Conservation (phyloP, 805 yeast species). For the Monosporozyma aerobia region DNA sequence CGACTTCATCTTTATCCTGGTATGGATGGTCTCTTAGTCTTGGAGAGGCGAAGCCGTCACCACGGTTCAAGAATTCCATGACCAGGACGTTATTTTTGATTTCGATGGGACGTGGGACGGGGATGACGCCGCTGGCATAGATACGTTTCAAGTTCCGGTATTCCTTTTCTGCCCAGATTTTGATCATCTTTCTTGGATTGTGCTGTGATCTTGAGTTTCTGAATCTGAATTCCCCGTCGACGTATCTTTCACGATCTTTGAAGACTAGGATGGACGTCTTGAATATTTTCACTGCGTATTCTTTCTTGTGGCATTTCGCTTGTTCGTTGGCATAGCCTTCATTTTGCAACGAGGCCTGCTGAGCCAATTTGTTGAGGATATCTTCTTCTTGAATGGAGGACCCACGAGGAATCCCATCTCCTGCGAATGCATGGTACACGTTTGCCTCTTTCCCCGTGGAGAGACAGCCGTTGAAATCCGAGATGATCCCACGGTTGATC, state of each 20-base stretch:
- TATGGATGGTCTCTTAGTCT: constrained; percentile 77
- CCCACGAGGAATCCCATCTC: constrained; percentile 5
- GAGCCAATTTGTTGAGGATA: constrained; percentile 1
- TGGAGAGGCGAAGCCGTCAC: constrained; percentile 82
- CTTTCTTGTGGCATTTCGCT: constrained; percentile 29
- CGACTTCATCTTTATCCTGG: constrained; percentile 54
- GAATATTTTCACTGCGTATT: constrained; percentile 84
- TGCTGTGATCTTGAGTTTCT: constrained; percentile 76
- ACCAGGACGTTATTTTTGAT: constrained; percentile 83
- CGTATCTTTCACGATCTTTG: constrained; percentile 92
- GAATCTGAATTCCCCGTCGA: constrained; percentile 91
- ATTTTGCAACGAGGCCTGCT: not conserved
- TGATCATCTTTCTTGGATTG: constrained; percentile 95
- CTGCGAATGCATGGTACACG: constrained; percentile 72
- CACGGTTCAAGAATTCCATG: constrained; percentile 82
- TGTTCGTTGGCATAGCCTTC: not conserved
- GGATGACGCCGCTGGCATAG: constrained; percentile 59
- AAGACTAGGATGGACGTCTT: constrained; percentile 95
- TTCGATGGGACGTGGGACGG: constrained; percentile 90
- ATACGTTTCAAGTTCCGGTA: constrained; percentile 85
- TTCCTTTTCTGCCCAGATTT: constrained; percentile 97
- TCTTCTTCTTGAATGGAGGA: constrained; percentile 1
- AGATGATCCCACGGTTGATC: constrained; percentile 73
- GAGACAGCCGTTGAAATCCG: constrained; percentile 85
- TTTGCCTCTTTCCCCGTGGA: constrained; percentile 99